Conservation (phyloP, 768 basidiomycete genomes). For the Russula vinacea region DNA sequence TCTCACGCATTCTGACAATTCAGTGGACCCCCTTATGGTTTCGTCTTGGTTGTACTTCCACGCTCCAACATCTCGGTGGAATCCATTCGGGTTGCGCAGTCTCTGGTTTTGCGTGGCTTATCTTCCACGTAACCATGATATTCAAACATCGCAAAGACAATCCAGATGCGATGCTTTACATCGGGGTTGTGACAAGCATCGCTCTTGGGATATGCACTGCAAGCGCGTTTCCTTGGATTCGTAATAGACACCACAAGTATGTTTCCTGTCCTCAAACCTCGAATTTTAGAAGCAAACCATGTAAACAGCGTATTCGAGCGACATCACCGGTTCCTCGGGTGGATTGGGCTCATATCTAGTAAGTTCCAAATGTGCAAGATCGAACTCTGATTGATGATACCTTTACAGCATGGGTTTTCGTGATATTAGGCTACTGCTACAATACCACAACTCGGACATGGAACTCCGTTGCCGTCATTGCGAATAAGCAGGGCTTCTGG, state of each 20-base stretch:
- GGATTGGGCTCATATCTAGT: conserved; percentile 57
- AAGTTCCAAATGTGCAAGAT: conserved; percentile 31
- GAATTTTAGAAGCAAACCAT: conserved; percentile 9
- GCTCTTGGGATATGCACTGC: conserved; percentile 55
- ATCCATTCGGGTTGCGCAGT: conserved; percentile 75
- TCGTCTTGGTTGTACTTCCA: conserved; percentile 40
- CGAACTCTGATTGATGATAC: conserved; percentile 2
- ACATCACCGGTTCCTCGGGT: conserved; percentile 76
- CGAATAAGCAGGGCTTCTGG: conserved; percentile 76
- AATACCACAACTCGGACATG: conserved; percentile 53
- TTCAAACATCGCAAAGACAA: conserved; percentile 49
- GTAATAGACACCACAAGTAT: conserved; percentile 79
- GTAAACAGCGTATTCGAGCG: conserved; percentile 66
- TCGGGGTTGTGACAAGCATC: conserved; percentile 59
- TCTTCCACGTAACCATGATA: conserved; percentile 58
- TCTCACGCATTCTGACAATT: conserved; percentile 3
- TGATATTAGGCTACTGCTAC: conserved; percentile 64
- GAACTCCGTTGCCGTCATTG: conserved; percentile 50
- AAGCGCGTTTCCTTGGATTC: conserved; percentile 74
- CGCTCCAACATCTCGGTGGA: conserved; percentile 62
- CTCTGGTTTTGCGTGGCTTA: conserved; percentile 67
- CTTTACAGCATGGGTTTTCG: conserved; percentile 54
- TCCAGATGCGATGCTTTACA: conserved; percentile 54
- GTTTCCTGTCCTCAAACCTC: conserved; percentile 29
- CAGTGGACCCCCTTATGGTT: conserved; percentile 45